Base-by-base conservation (phyloP, 176 grass and related monocot genomes). In the Zea luxurians region DNA sequence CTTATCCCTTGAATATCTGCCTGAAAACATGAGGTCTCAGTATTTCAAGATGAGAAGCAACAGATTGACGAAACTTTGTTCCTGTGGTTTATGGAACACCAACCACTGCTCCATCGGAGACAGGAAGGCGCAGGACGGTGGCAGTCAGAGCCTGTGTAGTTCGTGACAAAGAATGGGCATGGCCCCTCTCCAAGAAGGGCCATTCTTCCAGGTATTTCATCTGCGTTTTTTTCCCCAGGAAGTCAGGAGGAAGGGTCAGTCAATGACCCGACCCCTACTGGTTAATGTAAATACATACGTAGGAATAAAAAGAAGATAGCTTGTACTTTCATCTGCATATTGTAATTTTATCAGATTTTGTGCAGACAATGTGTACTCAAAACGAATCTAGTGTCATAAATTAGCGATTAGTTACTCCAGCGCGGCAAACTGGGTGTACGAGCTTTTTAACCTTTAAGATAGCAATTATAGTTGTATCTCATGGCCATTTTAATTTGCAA, bases 121-220 rank as follows among this genome's bases (percentile, higher is more conserved):
- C 48, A 62, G 92, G 92, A 87, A 96, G 81, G 27, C 78, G 61
- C 27, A 89, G 41, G 48, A 90, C 70, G 7, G 82, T 83, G 37
- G 89, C 78, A 49, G 83, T 87, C 62, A 92, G 79, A 61, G 84
- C 84, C 41, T 76, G 84, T 42, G 83, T 58, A 54, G 81, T 57
- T 74, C 89, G 89, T 75, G 81, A 85, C 67, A 96, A 79, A 70
- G 89, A 87, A 88, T 21, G 85, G 17, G 8, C 78, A 71, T 92
- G 69, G 53, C 88, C 79, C 37, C 66, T 77, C 81, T 92, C 87
- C 53, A 96, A 6, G 17, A 80, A 76, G 84, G 82, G 77, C 85
- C 89, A 96, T 71, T 90, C 78, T 34, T 91, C 87, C 54, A 96
- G 75, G 87, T 86, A 81, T 67, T 16, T 35, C 82, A 91, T 90